These are phyloP conservation scores for Ophiorrhiza pumila DNA, from an alignment of 257 asterid genomes.

Conservation along the genomic window DNA sequence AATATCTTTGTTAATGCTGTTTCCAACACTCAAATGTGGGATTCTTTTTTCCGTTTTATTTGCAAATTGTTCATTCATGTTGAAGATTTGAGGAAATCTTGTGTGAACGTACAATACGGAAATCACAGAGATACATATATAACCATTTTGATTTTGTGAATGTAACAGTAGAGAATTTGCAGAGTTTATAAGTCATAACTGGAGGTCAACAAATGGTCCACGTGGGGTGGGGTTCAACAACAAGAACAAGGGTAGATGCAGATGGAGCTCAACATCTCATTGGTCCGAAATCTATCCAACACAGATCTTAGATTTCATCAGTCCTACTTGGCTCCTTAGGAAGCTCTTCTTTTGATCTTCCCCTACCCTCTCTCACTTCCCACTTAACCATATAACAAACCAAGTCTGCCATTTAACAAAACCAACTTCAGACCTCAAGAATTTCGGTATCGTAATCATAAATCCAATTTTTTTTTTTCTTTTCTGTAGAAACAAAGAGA, in stretches of 20 bases:
- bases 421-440: slow-evolving; percentile 7
- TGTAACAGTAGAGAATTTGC: no score
- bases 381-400: slow-evolving; percentile 11
- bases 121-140: background rate
- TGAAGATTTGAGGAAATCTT: background rate
- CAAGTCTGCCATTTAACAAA: slow-evolving; percentile 18
- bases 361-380: slow-evolving; percentile 12
- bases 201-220: slow-evolving; percentile 34
- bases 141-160: background rate
- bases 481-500: background rate
- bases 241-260: slow-evolving; percentile 16
- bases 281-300: slow-evolving; percentile 57
- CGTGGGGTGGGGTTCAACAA: slow-evolving; percentile 34
- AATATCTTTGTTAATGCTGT: no score
- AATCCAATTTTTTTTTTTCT: slow-evolving; percentile 4
- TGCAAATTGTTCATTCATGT: background rate
- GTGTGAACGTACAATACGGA: no score
- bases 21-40: background rate
- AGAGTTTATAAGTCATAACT: slow-evolving; percentile 12
- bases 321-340: slow-evolving; percentile 55
- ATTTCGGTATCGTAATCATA: background rate
- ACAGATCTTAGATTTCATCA: slow-evolving; percentile 39
- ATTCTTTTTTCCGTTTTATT: background rate
- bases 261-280: slow-evolving; percentile 40
- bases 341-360: slow-evolving; percentile 30